Evolutionary conservation across 108 stramenopile genomes (phyloP).

Genomic region (Skeletonema potamos): DNA sequence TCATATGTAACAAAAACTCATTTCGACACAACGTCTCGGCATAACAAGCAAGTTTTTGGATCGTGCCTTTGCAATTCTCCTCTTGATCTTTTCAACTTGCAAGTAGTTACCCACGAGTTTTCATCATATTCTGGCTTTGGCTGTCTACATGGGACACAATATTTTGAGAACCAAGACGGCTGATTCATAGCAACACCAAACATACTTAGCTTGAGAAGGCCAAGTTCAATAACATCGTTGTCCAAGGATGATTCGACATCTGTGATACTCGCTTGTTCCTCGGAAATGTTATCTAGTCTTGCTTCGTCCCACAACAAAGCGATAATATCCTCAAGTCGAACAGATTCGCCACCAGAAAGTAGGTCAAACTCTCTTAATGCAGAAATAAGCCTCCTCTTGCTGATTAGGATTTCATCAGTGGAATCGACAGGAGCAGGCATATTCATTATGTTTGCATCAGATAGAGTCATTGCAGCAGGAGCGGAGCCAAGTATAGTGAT

Average conservation of each 20-base stretch:
- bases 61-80: conserved; percentile 83
- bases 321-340: conserved; percentile 29
- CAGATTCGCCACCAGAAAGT: conserved; percentile 3
- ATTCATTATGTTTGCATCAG: conserved; percentile 73
- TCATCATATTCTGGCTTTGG: conserved; percentile 13
- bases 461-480: conserved; percentile 65
- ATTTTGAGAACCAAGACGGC: conserved; percentile 55
- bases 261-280: conserved; percentile 1
- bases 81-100: conserved; percentile 49
- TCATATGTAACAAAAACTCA: not conserved
- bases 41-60: conserved; percentile 59
- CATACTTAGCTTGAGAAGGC: conserved; percentile 70
- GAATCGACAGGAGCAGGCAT: conserved; percentile 52
- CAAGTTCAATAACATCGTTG: conserved; percentile 67
- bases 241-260: conserved; percentile 46
- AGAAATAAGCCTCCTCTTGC: conserved; percentile 53
- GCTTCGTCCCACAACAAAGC: conserved; percentile 37
- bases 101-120: conserved; percentile 19
- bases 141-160: conserved; percentile 70
- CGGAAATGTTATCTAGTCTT: conserved; percentile 12
- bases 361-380: conserved; percentile 21
- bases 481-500: conserved; percentile 66
- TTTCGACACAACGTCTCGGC: conserved; percentile 11
- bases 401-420: conserved; percentile 65
- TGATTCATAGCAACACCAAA: conserved; percentile 74